Conservation (phyloP, 768 basidiomycete genomes). For the Rhizopogon vesiculosus region DNA sequence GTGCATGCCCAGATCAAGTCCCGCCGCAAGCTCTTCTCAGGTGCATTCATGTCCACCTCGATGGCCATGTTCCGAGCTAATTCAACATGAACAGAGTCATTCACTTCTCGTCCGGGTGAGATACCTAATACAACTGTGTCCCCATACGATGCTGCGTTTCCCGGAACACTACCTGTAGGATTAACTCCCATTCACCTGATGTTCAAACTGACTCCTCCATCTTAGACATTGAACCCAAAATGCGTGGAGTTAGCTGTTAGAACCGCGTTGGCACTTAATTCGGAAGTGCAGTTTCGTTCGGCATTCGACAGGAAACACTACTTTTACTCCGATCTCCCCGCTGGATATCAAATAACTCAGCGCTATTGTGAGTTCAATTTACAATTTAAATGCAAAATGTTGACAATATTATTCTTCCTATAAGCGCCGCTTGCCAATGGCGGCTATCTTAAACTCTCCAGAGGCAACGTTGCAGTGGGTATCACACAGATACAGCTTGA, state of each 20-base stretch:
- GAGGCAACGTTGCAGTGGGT: slow-evolving; percentile 47
- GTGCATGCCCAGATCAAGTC: slow-evolving; percentile 94
- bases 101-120: slow-evolving; percentile 41
- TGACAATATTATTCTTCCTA: background rate
- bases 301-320: slow-evolving; percentile 98
- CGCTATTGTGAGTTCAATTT: slow-evolving; percentile 49
- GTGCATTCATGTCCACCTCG: slow-evolving; percentile 13
- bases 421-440: slow-evolving; percentile 75
- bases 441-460: slow-evolving; percentile 51
- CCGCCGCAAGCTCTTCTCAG: slow-evolving; percentile 83
- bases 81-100: slow-evolving; percentile 29
- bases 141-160: slow-evolving; percentile 83
- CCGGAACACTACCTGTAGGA: slow-evolving; percentile 87
- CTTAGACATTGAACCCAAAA: slow-evolving; percentile 54
- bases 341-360: slow-evolving; percentile 97
- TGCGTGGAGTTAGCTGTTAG: slow-evolving; percentile 78
- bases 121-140: slow-evolving; percentile 71
- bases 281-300: slow-evolving; percentile 61
- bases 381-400: background rate
- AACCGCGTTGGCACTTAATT: slow-evolving; percentile 73
- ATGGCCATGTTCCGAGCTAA: background rate
- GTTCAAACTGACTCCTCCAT: slow-evolving; percentile 5
- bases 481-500: slow-evolving; percentile 95
- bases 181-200: background rate
- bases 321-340: slow-evolving; percentile 92